Conservation (phyloP, 306 rosid genomes). For the Begonia peltatifolia region DNA sequence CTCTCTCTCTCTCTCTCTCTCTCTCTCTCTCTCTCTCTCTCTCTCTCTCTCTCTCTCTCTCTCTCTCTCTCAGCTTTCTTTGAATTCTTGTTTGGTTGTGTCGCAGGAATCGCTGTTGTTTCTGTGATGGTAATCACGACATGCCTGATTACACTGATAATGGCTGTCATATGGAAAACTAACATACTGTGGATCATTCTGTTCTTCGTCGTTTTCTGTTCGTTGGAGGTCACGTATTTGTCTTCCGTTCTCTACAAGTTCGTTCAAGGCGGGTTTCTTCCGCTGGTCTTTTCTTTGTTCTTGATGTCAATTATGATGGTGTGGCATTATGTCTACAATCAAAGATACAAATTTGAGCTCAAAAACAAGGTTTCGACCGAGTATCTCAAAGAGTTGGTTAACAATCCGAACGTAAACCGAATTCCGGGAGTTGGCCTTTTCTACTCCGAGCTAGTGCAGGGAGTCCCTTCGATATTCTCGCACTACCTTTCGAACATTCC, state of each 20-base stretch:
- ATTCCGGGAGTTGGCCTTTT: slow-evolving; percentile 61
- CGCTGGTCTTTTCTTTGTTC: slow-evolving; percentile 28
- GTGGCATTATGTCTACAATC: slow-evolving; percentile 72
- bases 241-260: slow-evolving; percentile 56
- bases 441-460: slow-evolving; percentile 70
- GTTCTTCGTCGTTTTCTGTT: slow-evolving; percentile 31
- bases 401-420: slow-evolving; percentile 24
- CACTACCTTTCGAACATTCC: slow-evolving; percentile 48
- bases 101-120: slow-evolving; percentile 61
- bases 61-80: too few relatives aligned
- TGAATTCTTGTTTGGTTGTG: neutral
- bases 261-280: slow-evolving; percentile 58
- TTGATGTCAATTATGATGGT: slow-evolving; percentile 39
- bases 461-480: slow-evolving; percentile 68
- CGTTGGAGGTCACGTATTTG: slow-evolving; percentile 26
- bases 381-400: slow-evolving; percentile 25
- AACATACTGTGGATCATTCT: slow-evolving; percentile 36
- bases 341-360: slow-evolving; percentile 52
- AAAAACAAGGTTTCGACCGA: slow-evolving; percentile 49
- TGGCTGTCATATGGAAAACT: slow-evolving; percentile 67
- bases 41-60: neutral
- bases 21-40: too few relatives aligned
- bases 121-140: slow-evolving; percentile 62
- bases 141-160: slow-evolving; percentile 35
- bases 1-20: neutral